Evolutionary conservation across 768 basidiomycete genomes (phyloP).

Genomic region (Polyporus arcularius): DNA sequence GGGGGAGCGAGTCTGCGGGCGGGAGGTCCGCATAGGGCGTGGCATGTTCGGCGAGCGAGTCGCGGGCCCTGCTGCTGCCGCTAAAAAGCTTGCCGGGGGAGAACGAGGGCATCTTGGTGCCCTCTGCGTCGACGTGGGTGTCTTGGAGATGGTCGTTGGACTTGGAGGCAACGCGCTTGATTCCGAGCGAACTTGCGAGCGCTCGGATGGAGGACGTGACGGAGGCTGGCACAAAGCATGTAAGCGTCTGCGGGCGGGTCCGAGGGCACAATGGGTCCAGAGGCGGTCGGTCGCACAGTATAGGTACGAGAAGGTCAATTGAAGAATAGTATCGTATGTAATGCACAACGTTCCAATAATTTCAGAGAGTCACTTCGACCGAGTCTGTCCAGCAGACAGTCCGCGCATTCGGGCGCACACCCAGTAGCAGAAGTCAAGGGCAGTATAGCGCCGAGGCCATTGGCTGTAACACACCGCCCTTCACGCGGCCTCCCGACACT

Average conservation of each 20-base stretch:
- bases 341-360: too few species aligned
- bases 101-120: slow-evolving; percentile 17
- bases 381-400: too few species aligned
- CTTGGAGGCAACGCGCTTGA: slow-evolving; percentile 48
- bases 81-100: slow-evolving; percentile 21
- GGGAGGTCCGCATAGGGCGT: slow-evolving; percentile 21
- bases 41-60: slow-evolving; percentile 20
- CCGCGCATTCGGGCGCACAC: too few species aligned
- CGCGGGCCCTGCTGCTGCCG: slow-evolving; percentile 6
- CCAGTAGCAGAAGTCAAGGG: too few species aligned
- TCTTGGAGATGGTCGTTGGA: slow-evolving; percentile 28
- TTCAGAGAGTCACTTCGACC: too few species aligned
- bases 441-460: too few species aligned
- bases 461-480: too few species aligned
- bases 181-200: slow-evolving; percentile 72
- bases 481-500: too few species aligned
- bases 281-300: too few species aligned
- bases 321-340: too few species aligned
- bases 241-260: not conserved
- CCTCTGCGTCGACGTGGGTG: slow-evolving; percentile 21
- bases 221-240: slow-evolving; percentile 40
- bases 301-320: too few species aligned
- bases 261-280: too few species aligned
- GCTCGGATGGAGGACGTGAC: slow-evolving; percentile 75
- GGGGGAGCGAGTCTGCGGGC: slow-evolving; percentile 16